Percentiles rank a stretch among this genome's conserved stretches.
phyloP scores from a whole-genome alignment of 2,329 filamentous ascomycete species.

The Kalaharituber pfeilii region DNA sequence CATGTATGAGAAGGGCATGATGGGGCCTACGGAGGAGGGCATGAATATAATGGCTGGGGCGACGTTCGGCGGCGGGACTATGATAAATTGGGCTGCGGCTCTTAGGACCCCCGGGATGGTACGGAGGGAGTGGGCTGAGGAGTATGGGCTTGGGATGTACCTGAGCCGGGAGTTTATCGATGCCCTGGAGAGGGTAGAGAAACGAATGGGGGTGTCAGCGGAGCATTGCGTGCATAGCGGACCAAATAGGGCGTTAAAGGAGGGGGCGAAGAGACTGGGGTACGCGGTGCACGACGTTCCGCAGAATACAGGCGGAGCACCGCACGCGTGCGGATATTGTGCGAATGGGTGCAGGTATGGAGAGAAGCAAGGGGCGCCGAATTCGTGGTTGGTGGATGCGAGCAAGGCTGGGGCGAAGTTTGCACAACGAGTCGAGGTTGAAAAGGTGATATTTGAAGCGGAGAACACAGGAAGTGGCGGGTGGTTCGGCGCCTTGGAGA shows the following conservation, averaged over 20 bases:
- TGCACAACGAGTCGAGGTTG: constrained; percentile 62
- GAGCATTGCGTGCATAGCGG: constrained; percentile 51
- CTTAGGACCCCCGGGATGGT: constrained; percentile 56
- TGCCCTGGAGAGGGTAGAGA: constrained; percentile 41
- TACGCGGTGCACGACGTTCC: constrained; percentile 52
- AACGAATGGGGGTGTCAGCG: constrained; percentile 53
- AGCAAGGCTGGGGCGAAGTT: constrained; percentile 60
- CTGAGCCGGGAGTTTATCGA: neutral
- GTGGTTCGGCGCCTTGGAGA: too few relatives aligned
- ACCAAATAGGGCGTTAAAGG: constrained; percentile 52
- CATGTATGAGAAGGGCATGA: constrained; percentile 47
- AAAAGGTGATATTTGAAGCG: constrained; percentile 50
- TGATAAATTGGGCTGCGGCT: constrained; percentile 63
- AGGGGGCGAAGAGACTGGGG: constrained; percentile 56
- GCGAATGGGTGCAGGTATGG: constrained; percentile 38
- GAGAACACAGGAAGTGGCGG: constrained; percentile 13
- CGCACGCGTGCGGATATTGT: constrained; percentile 57
- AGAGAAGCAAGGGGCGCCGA: constrained; percentile 41
- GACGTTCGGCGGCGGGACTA: constrained; percentile 72
- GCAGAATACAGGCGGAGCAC: constrained; percentile 51
- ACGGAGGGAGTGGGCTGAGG: constrained; percentile 56
- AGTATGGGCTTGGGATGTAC: neutral
- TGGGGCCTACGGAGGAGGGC: constrained; percentile 29
- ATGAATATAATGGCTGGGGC: constrained; percentile 50
- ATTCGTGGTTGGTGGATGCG: constrained; percentile 64